Base-by-base conservation (phyloP, 2,329 filamentous ascomycete species). In the Fusarium sp. region DNA sequence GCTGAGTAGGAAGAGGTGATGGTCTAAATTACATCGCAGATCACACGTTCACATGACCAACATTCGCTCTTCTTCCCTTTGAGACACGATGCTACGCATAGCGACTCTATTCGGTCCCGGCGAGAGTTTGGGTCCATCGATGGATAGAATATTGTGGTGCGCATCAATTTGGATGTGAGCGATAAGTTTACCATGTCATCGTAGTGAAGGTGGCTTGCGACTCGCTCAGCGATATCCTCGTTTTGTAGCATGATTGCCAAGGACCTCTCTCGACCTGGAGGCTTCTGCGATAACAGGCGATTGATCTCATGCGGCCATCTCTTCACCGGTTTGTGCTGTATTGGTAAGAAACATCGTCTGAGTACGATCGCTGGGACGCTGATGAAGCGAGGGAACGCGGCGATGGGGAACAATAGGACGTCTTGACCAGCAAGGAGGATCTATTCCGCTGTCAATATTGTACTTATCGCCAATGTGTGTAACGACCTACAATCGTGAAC, bases 1-100 rank as follows among this genome's bases (percentile, higher is more conserved):
- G 46, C 1, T 4, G 11, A 15, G 15, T 0, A 35, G 4, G 0
- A 2, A 19, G 30, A 35, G 6, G 7, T 9, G 15, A 1, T 15
- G 10, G 3, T 32, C 0, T 3, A 38, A 10, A 66, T 28, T 56
- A 71, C 69, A 10, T 56, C 19, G n/a, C 69, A 71, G 15, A 71
- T 50, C 11, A 71, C 67, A 2, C 69, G 56, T 9, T 71, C 69
- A 15, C 69, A 71, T 9, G 56, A 56, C 69, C 69, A 71, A 10
- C 69, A 71, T 37, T 71, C 67, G 15, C n/a, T 54, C 11, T 71
- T 71, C 7, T 23, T n/a, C 3, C 67, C 52, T 6, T 38, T n/a
- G 1, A 50, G 2, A 18, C 69, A 71, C 0, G 67, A 47, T 3
- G 47, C 32, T 3, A 42, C n/a, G 9, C 69, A 71, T 2, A 71